Conservation (phyloP, 257 asterid genomes). For the Parsonsia alboflavescens region DNA sequence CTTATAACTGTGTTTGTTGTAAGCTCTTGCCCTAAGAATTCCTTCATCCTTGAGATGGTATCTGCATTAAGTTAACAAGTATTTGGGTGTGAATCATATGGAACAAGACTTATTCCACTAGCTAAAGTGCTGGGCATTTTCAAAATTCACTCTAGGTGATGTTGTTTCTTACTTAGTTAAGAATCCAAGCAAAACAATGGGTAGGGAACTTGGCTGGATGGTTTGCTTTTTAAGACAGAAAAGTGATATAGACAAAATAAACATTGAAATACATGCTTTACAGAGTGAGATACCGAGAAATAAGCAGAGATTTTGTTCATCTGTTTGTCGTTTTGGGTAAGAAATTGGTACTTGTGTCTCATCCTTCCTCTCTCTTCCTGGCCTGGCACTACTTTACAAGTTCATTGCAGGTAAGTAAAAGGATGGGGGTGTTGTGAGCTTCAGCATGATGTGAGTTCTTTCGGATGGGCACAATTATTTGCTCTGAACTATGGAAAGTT, state of each 20-base stretch:
- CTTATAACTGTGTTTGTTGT: slow-evolving; percentile 4
- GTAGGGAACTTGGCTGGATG: background rate
- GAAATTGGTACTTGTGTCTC: background rate
- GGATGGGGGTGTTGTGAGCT: background rate
- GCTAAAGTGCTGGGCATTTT: background rate
- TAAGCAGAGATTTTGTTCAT: background rate
- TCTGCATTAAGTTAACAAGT: background rate
- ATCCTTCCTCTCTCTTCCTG: background rate
- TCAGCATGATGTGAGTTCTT: background rate
- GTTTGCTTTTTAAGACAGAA: background rate
- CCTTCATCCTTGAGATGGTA: background rate
- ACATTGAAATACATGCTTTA: background rate
- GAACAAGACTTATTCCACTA: background rate
- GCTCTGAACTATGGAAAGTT: background rate
- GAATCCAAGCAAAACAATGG: background rate
- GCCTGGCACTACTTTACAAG: background rate
- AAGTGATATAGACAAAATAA: background rate
- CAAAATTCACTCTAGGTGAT: background rate
- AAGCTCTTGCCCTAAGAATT: slow-evolving; percentile 4
- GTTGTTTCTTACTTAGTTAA: background rate
- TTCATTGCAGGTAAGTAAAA: background rate
- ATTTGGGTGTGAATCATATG: background rate
- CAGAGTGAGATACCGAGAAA: background rate
- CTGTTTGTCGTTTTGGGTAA: background rate
- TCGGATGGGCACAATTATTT: background rate